Evolutionary conservation across 768 basidiomycete species (phyloP).

Genomic region (Amanita muscaria): DNA sequence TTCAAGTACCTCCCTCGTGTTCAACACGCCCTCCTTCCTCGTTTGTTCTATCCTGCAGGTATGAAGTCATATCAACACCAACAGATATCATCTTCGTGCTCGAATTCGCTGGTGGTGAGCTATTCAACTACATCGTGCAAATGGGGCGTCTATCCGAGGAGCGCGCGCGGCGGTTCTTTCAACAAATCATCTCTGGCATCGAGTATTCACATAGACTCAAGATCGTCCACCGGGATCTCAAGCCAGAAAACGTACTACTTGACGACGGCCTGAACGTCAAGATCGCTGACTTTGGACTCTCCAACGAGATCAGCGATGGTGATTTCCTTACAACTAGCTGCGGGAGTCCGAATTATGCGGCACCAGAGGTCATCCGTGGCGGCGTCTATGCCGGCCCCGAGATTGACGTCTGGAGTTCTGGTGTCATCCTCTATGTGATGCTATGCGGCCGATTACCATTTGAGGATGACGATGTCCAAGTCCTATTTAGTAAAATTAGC

Average conservation of each 20-base stretch:
- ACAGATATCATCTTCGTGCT: constrained; percentile 98
- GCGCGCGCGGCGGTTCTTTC: constrained; percentile 90
- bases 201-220: constrained; percentile 95
- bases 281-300: constrained; percentile 98
- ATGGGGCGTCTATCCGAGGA: constrained; percentile 86
- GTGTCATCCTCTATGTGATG: constrained; percentile 99
- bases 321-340: constrained; percentile 97
- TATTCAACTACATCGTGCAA: constrained; percentile 97
- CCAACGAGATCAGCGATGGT: constrained; percentile 93
- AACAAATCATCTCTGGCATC: constrained; percentile 95
- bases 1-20: constrained; percentile 9
- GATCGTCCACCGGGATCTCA: constrained; percentile 96
- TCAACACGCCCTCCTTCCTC: constrained; percentile 8
- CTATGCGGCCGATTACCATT: constrained; percentile 92
- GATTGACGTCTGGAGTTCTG: constrained; percentile 98
- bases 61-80: constrained; percentile 86
- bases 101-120: constrained; percentile 91
- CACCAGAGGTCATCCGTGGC: constrained; percentile 95
- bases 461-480: constrained; percentile 93
- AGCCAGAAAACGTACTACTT: constrained; percentile 91
- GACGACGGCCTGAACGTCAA: constrained; percentile 87
- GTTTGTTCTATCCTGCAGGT: constrained; percentile 29
- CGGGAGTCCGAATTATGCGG: constrained; percentile 97
- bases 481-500: constrained; percentile 89
- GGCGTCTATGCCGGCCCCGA: constrained; percentile 95